A percentile compares a stretch with the other conserved stretches of the same genome.
These are phyloP conservation scores for slime mould (Dictyostelium discoideum) DNA, from an alignment of 78 protist genomes.

Conservation along the genomic window DNA sequence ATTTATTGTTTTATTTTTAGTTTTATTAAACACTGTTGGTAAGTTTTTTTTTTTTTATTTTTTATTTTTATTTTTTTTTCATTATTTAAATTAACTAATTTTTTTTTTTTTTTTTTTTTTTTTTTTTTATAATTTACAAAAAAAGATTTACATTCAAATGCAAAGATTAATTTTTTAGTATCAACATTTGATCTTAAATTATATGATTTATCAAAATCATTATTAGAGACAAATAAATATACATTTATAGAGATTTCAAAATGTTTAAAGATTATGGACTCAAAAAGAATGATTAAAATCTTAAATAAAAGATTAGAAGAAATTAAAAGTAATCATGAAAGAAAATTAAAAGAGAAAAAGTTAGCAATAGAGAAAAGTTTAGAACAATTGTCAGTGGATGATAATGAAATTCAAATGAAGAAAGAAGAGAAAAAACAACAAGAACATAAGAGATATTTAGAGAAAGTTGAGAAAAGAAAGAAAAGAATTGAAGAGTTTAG, in stretches of 20 bases:
- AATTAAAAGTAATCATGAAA: not conserved
- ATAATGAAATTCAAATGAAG: not conserved
- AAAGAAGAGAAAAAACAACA: not conserved
- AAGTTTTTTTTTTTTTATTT: not conserved
- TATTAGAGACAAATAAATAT: constrained; percentile 41
- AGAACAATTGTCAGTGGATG: not conserved
- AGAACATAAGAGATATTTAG: not conserved
- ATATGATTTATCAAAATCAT: not conserved
- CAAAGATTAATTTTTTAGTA: constrained; percentile 10
- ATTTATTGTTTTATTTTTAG: constrained; percentile 21
- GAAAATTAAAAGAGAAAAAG: not conserved
- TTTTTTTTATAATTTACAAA: too few relatives aligned
- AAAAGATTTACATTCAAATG: constrained; percentile 54
- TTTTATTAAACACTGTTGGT: constrained; percentile 56
- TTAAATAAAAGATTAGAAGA: not conserved
- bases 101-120: not conserved
- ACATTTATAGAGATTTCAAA: constrained; percentile 69
- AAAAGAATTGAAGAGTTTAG: not conserved
- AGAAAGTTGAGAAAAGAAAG: constrained; percentile 3
- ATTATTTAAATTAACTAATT: not conserved
- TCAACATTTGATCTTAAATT: constrained; percentile 32
- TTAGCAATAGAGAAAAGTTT: not conserved
- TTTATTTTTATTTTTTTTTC: not conserved
- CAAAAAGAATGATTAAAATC: constrained; percentile 41
- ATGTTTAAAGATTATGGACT: constrained; percentile 72